A percentile compares a stretch with the other conserved stretches of the same genome.
Conservation (phyloP, 208 protist genomes). For the Leishmania lainsoni region DNA sequence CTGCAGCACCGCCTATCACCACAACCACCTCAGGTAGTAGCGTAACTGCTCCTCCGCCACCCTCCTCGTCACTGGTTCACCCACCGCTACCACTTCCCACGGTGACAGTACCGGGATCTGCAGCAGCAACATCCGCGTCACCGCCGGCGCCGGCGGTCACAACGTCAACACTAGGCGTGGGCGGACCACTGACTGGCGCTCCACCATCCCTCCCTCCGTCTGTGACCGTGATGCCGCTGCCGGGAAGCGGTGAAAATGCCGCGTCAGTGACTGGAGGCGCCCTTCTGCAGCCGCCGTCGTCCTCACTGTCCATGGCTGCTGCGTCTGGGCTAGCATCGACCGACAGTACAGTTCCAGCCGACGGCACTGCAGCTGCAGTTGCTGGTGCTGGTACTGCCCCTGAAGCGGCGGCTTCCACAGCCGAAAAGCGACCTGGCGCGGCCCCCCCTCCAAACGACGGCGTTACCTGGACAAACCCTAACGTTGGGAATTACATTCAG, state of each 20-base stretch:
- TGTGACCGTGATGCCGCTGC: neutral
- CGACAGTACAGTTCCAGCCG: neutral
- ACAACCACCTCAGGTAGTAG: neutral
- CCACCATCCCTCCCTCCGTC: neutral
- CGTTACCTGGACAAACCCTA: slow-evolving; percentile 78
- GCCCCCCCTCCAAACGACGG: slow-evolving; percentile 10
- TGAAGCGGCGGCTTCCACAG: neutral
- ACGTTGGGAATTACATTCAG: slow-evolving; percentile 89
- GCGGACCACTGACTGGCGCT: slow-evolving; percentile 13
- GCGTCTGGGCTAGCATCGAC: neutral
- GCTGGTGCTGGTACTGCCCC: neutral
- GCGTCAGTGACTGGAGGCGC: neutral
- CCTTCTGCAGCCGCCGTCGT: neutral
- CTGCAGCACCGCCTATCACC: neutral
- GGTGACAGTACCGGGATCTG: neutral
- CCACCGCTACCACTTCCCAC: neutral
- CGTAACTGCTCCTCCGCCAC: slow-evolving; percentile 2
- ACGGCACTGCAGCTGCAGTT: neutral
- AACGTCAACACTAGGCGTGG: slow-evolving; percentile 30
- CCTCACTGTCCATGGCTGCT: neutral
- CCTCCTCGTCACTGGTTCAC: neutral
- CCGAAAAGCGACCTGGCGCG: neutral
- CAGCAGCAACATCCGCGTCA: neutral
- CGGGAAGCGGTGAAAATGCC: neutral
- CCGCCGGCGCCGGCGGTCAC: slow-evolving; percentile 16